These are phyloP conservation scores for Acorus calamus DNA, from an alignment of 106 monocot species.

Conservation along the genomic window DNA sequence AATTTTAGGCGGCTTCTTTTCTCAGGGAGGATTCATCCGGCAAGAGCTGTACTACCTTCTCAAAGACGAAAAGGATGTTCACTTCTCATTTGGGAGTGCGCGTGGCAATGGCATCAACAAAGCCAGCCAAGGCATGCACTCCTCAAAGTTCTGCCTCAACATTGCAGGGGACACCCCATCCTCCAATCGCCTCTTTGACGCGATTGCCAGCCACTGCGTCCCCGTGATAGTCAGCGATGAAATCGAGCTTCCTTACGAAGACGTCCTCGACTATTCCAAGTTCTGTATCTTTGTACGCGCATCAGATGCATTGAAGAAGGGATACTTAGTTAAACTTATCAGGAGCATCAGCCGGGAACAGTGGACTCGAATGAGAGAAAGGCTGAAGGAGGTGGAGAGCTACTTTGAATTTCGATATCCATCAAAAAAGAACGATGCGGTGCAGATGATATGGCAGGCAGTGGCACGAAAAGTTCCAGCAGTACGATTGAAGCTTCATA, in stretches of 20 bases:
- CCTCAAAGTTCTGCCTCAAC: conserved; percentile 51
- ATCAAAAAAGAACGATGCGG: conserved; percentile 29
- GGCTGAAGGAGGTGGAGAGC: conserved; percentile 20
- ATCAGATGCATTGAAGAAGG: conserved; percentile 23
- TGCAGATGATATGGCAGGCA: conserved; percentile 47
- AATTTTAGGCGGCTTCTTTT: neutral
- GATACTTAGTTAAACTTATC: conserved; percentile 24
- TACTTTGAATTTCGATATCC: conserved; percentile 26
- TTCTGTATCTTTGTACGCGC: conserved; percentile 35
- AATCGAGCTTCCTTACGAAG: conserved; percentile 40
- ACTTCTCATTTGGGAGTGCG: conserved; percentile 40
- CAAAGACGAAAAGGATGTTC: conserved; percentile 40
- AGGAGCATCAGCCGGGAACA: conserved; percentile 20
- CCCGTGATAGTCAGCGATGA: conserved; percentile 39
- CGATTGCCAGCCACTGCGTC: conserved; percentile 12
- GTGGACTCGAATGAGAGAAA: conserved; percentile 37
- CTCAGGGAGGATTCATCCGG: conserved; percentile 36
- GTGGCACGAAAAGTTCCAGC: conserved; percentile 32
- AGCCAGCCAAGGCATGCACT: conserved; percentile 42
- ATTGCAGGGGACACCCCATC: conserved; percentile 55
- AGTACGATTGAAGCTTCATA: conserved; percentile 20
- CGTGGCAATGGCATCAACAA: conserved; percentile 23
- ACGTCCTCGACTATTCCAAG: conserved; percentile 28
- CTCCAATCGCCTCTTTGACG: conserved; percentile 29
- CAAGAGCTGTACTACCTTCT: conserved; percentile 50